phyloP scores from a whole-genome alignment of 768 basidiomycete species.

The Pholiota conissans region DNA sequence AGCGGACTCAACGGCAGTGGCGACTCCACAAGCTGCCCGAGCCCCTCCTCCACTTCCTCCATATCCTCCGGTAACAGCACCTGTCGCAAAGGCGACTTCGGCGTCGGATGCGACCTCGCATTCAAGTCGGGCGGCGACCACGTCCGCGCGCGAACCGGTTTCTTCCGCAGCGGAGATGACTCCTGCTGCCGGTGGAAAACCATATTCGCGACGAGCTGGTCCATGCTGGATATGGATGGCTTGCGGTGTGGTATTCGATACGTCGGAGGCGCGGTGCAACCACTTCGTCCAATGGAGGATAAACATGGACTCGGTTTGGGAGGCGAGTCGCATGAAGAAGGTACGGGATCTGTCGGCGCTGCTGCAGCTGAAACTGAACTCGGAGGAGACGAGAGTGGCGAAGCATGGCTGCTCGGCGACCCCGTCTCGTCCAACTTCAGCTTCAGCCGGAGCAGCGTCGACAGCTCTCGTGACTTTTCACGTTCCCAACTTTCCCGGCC shows the following conservation, averaged over 20 bases:
- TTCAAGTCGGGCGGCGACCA: slow-evolving; percentile 6
- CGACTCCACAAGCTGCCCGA: slow-evolving; percentile 10
- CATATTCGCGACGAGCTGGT: slow-evolving; percentile 41
- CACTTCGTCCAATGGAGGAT: not conserved
- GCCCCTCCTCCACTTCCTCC: slow-evolving; percentile 7
- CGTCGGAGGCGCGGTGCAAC: not conserved
- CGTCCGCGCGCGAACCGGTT: slow-evolving; percentile 10
- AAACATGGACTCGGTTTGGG: too few relatives aligned
- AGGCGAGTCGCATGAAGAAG: not conserved
- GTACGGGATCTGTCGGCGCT: too few relatives aligned
- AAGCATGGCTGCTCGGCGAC: not conserved
- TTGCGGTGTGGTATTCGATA: slow-evolving; percentile 10
- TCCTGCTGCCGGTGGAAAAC: slow-evolving; percentile 31
- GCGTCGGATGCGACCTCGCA: slow-evolving; percentile 9
- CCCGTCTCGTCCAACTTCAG: slow-evolving; percentile 40
- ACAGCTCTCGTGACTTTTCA: slow-evolving; percentile 56
- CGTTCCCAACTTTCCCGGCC: slow-evolving; percentile 47
- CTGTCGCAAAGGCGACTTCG: slow-evolving; percentile 22
- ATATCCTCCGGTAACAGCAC: slow-evolving; percentile 15
- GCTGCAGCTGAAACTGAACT: not conserved
- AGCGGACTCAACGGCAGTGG: slow-evolving; percentile 19
- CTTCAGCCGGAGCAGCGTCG: slow-evolving; percentile 57
- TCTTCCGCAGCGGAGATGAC: slow-evolving; percentile 6
- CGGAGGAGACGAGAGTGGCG: not conserved
- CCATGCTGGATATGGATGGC: slow-evolving; percentile 32